Evolutionary conservation across 2,329 filamentous ascomycete species (phyloP), one percentile per base, ranked within the genome.

Genomic region (Emergomyces africanus): DNA sequence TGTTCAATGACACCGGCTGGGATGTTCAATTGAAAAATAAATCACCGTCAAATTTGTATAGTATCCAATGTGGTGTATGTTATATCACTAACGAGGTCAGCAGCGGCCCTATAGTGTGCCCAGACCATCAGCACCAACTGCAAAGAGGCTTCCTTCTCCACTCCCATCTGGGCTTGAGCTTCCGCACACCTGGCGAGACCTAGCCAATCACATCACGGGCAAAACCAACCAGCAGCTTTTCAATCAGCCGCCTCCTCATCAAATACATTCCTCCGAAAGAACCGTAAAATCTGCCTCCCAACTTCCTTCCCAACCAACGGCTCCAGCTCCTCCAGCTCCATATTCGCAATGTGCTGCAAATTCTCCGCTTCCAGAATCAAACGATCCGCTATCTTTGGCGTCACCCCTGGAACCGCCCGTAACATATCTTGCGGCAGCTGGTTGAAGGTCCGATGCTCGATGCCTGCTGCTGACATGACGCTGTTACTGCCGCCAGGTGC

Each of bases 401-500:
- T 92, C 15, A 97, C 83, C 0, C 94, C 94, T 0, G 94, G 94
- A 14, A 97, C 85, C 1, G 84, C 82, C 33, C 86, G 79, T 63
- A 99, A 75, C 89, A 97, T 95, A 69, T 97, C 92, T 74, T 95
- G 89, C 33, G 90, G 89, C 66, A 89, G 85, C 61, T 86, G 82
- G 66, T 90, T 95, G 68, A 95, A 96, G 0, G 80, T 83, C 66
- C 89, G 83, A 65, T 86, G 71, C 60, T 75, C 72, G 53, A 75
- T 69, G 1, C 72, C 72, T 37, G 74, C 81, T 61, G 85, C 85
- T 2, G 79, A 82, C 67, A 75, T 79, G 70, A 83, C 78, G 64
- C 81, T 30, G 65, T 66, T 48, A 60, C 44, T 60, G 39, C 63
- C 62, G 49, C 62, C 67, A 33, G 59, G 61, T 41, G 63, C 60